A percentile compares a stretch with the other conserved stretches of the same genome.
Evolutionary conservation across 1,139 yeast species (phyloP).

Genomic region (Blastobotrys arbuscula): DNA sequence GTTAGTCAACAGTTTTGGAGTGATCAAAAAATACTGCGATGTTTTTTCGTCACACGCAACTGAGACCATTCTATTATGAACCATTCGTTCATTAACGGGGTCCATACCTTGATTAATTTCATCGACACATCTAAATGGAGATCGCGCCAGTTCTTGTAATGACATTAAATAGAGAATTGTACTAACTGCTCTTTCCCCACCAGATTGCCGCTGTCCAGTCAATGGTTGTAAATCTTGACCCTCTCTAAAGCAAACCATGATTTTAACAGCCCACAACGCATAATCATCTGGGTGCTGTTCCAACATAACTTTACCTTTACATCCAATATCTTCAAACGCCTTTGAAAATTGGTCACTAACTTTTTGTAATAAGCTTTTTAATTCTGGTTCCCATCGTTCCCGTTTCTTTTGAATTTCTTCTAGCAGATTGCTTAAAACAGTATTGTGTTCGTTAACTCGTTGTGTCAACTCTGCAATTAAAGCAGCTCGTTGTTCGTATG

Average conservation of each 20-base stretch:
- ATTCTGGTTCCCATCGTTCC: slow-evolving; percentile 53
- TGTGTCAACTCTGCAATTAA: slow-evolving; percentile 31
- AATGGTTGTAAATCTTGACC: slow-evolving; percentile 62
- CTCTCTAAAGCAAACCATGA: slow-evolving; percentile 80
- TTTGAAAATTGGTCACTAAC: slow-evolving; percentile 60
- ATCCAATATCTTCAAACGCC: slow-evolving; percentile 69
- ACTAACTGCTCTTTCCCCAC: slow-evolving; percentile 96
- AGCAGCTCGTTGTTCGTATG: slow-evolving; percentile 25
- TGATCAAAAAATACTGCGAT: slow-evolving; percentile 81
- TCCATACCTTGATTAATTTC: slow-evolving; percentile 99
- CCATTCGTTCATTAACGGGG: slow-evolving; percentile 81
- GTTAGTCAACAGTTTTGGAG: slow-evolving; percentile 83
- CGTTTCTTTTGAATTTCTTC: slow-evolving; percentile 40
- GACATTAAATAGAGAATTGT: slow-evolving; percentile 89
- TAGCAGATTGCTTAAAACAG: slow-evolving; percentile 31
- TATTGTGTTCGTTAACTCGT: slow-evolving; percentile 29
- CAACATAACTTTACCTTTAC: slow-evolving; percentile 73
- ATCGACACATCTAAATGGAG: slow-evolving; percentile 94
- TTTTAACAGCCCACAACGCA: slow-evolving; percentile 77
- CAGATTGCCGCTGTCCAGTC: slow-evolving; percentile 87
- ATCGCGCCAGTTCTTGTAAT: slow-evolving; percentile 79
- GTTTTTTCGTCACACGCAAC: slow-evolving; percentile 62
- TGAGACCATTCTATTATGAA: slow-evolving; percentile 80
- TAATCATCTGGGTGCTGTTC: slow-evolving; percentile 46
- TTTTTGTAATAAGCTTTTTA: slow-evolving; percentile 43